Base-by-base conservation (phyloP, 1,284 basidiomycete species). In the Cutaneotrichosporon dermatis region DNA sequence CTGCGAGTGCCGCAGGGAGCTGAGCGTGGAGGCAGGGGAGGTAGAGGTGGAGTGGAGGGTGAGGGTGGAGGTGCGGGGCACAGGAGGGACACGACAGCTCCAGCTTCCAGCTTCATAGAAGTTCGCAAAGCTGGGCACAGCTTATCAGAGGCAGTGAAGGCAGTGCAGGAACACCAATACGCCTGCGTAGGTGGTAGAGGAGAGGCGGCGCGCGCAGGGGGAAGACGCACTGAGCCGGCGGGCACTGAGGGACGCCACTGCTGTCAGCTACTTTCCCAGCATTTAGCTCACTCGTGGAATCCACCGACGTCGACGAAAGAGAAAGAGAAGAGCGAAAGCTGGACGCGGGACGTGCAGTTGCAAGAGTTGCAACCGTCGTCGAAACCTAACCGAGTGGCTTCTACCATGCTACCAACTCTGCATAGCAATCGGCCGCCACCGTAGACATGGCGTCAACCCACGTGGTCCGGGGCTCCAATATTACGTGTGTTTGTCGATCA, bases 201-300 rank as follows among this genome's bases (percentile, higher is more conserved):
- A n/a, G n/a, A n/a, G n/a, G n/a, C n/a, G n/a, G n/a, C n/a, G n/a
- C n/a, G n/a, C n/a, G n/a, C n/a, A 49, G 46, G n/a, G 42, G n/a
- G 8, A 15, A 7, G 4, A 60, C 61, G 48, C 50, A 63, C 61
- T 63, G 40, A 63, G 58, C 37, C 61, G 58, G 34, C 61, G 51
- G 12, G 58, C 41, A 7, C 43, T 52, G 16, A 63, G 56, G 4
- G 58, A 54, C 9, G 61, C 48, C 61, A 63, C 61, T 62, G 58
- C 6, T 9, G 59, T 59, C 43, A 59, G 51, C 52, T 35, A n/a
- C n/a, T 10, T 3, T 36, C n/a, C 4, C n/a, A 5, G 4, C 4
- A 25, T 2, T 2, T 5, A 44, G 46, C 57, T 58, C 46, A 58
- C 57, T 58, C 25, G 10, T 55, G 35, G 42, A 16, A 3, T 34